These are phyloP conservation scores for Apiotrichum gamsii DNA, from an alignment of 1,284 basidiomycete species.

Conservation along the genomic window DNA sequence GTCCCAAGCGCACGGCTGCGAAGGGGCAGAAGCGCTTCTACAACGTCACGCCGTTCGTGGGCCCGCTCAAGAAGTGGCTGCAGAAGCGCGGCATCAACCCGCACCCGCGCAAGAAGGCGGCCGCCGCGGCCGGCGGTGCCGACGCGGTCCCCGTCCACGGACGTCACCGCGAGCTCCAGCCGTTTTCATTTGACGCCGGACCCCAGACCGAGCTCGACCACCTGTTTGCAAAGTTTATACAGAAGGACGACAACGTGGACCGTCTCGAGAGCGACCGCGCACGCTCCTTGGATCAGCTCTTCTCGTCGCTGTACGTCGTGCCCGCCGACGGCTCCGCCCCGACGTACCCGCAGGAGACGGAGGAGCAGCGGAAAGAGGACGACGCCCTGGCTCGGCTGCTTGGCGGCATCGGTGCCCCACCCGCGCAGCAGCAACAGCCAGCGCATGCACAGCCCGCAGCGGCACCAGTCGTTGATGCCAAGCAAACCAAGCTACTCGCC, in stretches of 20 bases:
- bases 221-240: slow-evolving; percentile 36
- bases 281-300: slow-evolving; percentile 29
- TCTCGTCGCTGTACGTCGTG: slow-evolving; percentile 23
- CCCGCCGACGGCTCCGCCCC: background rate
- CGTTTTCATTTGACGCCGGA: too few species aligned
- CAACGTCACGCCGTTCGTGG: slow-evolving; percentile 90
- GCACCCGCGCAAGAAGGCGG: slow-evolving; percentile 8
- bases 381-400: slow-evolving; percentile 34
- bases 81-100: slow-evolving; percentile 28
- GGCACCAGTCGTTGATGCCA: slow-evolving; percentile 1
- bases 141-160: slow-evolving; percentile 16
- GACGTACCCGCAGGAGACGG: background rate
- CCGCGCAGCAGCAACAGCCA: background rate
- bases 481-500: slow-evolving; percentile 13
- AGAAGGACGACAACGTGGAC: slow-evolving; percentile 27
- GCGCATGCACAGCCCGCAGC: background rate
- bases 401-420: slow-evolving; percentile 17
- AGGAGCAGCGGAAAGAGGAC: slow-evolving; percentile 28
- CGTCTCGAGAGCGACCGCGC: slow-evolving; percentile 23
- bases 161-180: background rate
- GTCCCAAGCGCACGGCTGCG: slow-evolving; percentile 47
- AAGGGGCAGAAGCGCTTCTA: slow-evolving; percentile 70
- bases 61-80: slow-evolving; percentile 49
- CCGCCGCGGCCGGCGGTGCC: slow-evolving; percentile 19
- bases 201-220: slow-evolving; percentile 30